phyloP scores from a whole-genome alignment of 2,329 filamentous ascomycete genomes.

The Bipolaris cookei region DNA sequence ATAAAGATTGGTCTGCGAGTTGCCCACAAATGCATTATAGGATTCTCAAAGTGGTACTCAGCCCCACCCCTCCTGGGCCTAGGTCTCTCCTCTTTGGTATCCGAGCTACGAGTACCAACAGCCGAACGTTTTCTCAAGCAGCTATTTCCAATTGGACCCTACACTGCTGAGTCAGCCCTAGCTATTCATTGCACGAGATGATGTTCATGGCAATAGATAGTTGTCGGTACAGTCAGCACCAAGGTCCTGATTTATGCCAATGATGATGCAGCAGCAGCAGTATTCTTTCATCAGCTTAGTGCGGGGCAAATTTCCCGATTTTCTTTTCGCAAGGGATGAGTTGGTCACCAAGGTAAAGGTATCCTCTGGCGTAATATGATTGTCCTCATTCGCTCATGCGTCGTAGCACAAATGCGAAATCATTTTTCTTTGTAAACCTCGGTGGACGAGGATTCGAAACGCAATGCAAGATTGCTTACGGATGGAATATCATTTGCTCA shows the following conservation, averaged over 20 bases:
- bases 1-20: not conserved
- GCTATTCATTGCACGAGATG: not conserved
- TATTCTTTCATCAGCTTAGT: not conserved
- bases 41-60: not conserved
- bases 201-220: not conserved
- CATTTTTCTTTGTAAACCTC: not conserved
- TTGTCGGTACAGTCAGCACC: not conserved
- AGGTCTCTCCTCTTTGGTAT: not conserved
- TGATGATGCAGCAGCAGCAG: not conserved
- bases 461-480: not conserved
- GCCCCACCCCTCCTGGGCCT: not conserved
- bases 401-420: not conserved
- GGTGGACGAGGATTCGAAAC: not conserved
- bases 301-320: not conserved
- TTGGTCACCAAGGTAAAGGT: not conserved
- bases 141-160: not conserved
- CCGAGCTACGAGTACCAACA: not conserved
- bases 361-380: not conserved
- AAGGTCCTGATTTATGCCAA: not conserved
- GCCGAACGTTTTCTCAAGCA: not conserved
- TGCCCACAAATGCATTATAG: not conserved
- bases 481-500: not conserved
- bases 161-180: not conserved
- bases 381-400: not conserved
- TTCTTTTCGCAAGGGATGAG: not conserved